Evolutionary conservation across 2,329 filamentous ascomycete genomes (phyloP), one percentile per base, ranked within the genome.

Genomic region (Exserohilum turcica): DNA sequence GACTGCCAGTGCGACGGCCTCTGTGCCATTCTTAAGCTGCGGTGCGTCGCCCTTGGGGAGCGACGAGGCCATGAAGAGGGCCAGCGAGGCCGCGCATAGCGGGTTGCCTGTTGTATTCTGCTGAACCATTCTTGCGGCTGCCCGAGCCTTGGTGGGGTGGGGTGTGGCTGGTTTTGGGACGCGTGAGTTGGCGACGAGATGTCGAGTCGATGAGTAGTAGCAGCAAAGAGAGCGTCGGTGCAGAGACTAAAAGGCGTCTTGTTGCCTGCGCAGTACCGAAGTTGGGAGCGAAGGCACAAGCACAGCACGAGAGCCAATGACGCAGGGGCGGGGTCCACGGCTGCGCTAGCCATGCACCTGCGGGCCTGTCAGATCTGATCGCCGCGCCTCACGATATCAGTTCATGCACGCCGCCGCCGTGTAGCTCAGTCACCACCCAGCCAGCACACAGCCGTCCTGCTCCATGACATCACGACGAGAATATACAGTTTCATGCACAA

Each of bases 1-100:
- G 16, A 87, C 81, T 58, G 95, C 87, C 19, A 97, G 83, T 13
- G 91, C 91, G 56, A 97, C 80, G 42, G 89, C 91, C 77, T 97
- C 92, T 72, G 89, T 91, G 0, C 88, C 84, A 52, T 84, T 87
- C 61, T 86, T 86, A 27, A 92, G 64, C 60, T 77, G 72, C 38
- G 76, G 70, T 1, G 65, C 66, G 9, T 67, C 61, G 32, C 71
- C 64, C 54, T 68, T 68, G 1, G 79, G 77, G 38, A 81, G 64
- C 33, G 76, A 77, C 27, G 71, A 65, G 31, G 75, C 73, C 73
- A 81, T 80, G 61, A 77, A 70, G 19, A 67, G 60, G 28, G 75
- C 69, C 43, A 82, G 73, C 10, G 74, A 76, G 18, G 63, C 66
- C 39, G 78, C 76, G 49, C 75, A 74, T 24, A 80, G 76, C 61